Evolutionary conservation across 78 protist genomes (phyloP).

Genomic region (Planoprotostelium fungivorum): DNA sequence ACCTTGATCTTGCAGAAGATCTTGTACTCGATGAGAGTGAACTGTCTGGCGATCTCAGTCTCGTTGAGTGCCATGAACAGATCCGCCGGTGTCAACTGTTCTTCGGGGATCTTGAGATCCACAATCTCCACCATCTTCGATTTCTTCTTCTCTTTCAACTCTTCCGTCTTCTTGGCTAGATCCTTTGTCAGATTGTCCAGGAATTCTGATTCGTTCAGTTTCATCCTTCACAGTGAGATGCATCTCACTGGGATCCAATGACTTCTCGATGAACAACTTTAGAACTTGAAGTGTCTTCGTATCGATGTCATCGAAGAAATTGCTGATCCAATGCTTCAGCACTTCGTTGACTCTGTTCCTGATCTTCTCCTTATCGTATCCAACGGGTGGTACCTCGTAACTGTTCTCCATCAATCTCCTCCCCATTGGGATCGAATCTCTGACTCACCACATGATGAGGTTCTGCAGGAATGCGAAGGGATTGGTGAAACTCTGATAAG

Average conservation of each 20-base stretch:
- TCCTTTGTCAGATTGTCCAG: neutral
- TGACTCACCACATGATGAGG: constrained; percentile 28
- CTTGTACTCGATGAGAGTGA: constrained; percentile 50
- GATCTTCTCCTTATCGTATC: neutral
- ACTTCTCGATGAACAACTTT: neutral
- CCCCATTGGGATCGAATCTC: neutral
- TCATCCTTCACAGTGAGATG: too few relatives aligned
- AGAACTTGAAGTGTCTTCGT: neutral
- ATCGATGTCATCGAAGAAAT: neutral
- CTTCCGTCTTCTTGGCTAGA: neutral
- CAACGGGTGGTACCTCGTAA: neutral
- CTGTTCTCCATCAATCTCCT: neutral
- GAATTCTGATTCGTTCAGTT: too few relatives aligned
- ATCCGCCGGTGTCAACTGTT: constrained; percentile 33
- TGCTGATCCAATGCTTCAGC: neutral
- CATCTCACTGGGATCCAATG: too few relatives aligned
- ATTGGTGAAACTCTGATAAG: constrained; percentile 52
- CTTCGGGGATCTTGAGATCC: constrained; percentile 54
- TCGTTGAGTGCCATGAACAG: constrained; percentile 39
- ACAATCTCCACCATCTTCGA: neutral
- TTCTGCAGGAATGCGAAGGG: constrained; percentile 46
- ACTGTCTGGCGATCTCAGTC: constrained; percentile 61
- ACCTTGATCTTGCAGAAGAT: constrained; percentile 41
- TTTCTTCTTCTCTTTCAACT: neutral
- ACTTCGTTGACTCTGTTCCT: neutral